Evolutionary conservation across 257 asterid species (phyloP).

Genomic region (Solanum pimpinellifolium): DNA sequence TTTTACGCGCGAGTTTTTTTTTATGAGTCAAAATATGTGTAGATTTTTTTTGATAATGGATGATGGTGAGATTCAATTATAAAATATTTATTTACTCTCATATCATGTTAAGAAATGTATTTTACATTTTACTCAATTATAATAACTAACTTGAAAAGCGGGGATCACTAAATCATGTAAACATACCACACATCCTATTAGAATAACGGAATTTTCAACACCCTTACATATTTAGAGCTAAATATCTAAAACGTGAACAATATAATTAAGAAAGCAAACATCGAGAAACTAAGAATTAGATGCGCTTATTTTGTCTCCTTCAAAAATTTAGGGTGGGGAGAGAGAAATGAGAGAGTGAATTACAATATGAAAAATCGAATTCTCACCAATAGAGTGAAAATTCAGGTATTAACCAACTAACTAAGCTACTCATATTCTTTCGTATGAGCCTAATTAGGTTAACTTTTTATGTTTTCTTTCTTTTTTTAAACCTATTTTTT

Average conservation of each 20-base stretch:
- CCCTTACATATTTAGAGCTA: background rate
- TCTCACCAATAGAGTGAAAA: fast-evolving
- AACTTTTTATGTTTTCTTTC: background rate
- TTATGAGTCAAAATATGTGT: background rate
- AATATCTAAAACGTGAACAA: background rate
- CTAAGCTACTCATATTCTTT: no score
- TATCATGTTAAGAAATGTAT: background rate
- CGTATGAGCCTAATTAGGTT: background rate
- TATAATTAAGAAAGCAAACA: background rate
- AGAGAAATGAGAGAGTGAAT: background rate
- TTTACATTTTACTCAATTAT: background rate
- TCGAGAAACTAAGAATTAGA: background rate
- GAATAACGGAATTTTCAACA: background rate
- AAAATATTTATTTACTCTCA: background rate
- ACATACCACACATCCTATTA: background rate
- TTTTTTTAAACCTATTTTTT: background rate
- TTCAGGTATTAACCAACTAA: background rate
- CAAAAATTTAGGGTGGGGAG: background rate
- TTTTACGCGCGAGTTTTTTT: background rate
- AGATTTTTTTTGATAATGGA: background rate
- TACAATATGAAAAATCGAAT: no score
- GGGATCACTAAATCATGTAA: background rate
- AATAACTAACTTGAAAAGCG: background rate
- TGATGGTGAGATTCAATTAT: background rate
- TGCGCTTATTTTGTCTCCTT: background rate